Conservation (phyloP, 2,329 filamentous ascomycete species). For the Scytalidium sp. region DNA sequence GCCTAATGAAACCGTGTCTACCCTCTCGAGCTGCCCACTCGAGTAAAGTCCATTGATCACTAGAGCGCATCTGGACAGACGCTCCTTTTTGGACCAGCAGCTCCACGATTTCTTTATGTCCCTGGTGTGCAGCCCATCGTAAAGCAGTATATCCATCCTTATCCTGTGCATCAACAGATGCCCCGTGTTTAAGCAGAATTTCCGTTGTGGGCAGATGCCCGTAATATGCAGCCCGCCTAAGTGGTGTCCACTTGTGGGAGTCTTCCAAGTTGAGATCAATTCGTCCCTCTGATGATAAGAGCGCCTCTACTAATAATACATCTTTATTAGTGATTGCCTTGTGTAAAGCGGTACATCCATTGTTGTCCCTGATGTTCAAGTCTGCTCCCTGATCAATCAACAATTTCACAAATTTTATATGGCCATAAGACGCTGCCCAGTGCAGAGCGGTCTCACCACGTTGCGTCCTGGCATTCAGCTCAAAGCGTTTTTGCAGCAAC, state of each 20-base stretch:
- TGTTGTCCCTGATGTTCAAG: neutral
- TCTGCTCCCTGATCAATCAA: conserved; percentile 5
- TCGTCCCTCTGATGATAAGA: neutral
- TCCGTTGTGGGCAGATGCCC: neutral
- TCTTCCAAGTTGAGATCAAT: conserved; percentile 3
- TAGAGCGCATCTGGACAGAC: neutral
- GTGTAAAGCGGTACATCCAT: conserved; percentile 4
- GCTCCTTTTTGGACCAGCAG: conserved; percentile 1
- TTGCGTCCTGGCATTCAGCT: conserved; percentile 3
- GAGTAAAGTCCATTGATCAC: conserved; percentile 2
- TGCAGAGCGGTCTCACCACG: conserved; percentile 5
- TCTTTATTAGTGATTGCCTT: conserved; percentile 2
- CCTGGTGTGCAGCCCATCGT: conserved; percentile 1
- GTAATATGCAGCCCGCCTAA: conserved; percentile 2
- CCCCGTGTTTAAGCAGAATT: conserved; percentile 3
- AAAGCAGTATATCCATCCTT: conserved; percentile 3
- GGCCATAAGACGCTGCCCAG: conserved; percentile 3
- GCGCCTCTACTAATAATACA: neutral
- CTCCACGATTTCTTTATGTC: conserved; percentile 2
- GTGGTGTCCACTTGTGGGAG: conserved; percentile 1
- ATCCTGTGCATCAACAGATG: conserved; percentile 4
- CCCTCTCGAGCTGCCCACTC: conserved; percentile 5
- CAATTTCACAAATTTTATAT: conserved; percentile 2
- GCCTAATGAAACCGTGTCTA: neutral
- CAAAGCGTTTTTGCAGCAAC: neutral